phyloP scores from a whole-genome alignment of 2,329 filamentous ascomycete species.

The Paramyrothecium roridum region DNA sequence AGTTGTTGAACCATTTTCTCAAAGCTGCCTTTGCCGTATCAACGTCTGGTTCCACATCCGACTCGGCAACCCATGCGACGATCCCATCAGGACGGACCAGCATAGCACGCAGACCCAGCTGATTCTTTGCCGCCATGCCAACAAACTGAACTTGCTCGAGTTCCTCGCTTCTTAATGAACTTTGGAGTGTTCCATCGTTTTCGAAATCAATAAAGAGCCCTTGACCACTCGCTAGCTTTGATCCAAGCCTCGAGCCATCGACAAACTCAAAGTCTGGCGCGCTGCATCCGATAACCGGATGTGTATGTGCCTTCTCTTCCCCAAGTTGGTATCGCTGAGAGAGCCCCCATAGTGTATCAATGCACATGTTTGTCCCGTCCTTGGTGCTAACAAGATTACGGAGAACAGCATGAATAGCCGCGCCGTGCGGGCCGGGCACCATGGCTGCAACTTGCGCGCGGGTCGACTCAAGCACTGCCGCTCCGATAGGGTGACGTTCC shows the following conservation, averaged over 20 bases:
- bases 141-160: conserved; percentile 15
- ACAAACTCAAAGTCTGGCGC: conserved; percentile 29
- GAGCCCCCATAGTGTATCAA: conserved; percentile 30
- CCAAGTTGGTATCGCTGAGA: conserved; percentile 25
- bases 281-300: conserved; percentile 30
- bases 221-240: conserved; percentile 20
- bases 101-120: conserved; percentile 18
- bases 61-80: conserved; percentile 26
- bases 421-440: conserved; percentile 18
- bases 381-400: conserved; percentile 20
- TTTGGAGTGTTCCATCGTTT: conserved; percentile 8
- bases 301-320: conserved; percentile 9
- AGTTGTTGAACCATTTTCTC: conserved; percentile 2
- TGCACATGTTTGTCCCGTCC: conserved; percentile 24
- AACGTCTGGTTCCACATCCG: conserved; percentile 7
- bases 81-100: conserved; percentile 27
- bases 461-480: conserved; percentile 30
- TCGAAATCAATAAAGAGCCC: conserved; percentile 24
- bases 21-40: conserved; percentile 6
- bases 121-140: conserved; percentile 12
- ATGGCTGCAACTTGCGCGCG: conserved; percentile 30
- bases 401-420: conserved; percentile 19
- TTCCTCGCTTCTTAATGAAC: conserved; percentile 6
- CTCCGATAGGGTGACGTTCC: conserved; percentile 43
- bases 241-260: conserved; percentile 22